Evolutionary conservation across 2,329 filamentous ascomycete species (phyloP).

Genomic region (Pyrenophora seminiperda): DNA sequence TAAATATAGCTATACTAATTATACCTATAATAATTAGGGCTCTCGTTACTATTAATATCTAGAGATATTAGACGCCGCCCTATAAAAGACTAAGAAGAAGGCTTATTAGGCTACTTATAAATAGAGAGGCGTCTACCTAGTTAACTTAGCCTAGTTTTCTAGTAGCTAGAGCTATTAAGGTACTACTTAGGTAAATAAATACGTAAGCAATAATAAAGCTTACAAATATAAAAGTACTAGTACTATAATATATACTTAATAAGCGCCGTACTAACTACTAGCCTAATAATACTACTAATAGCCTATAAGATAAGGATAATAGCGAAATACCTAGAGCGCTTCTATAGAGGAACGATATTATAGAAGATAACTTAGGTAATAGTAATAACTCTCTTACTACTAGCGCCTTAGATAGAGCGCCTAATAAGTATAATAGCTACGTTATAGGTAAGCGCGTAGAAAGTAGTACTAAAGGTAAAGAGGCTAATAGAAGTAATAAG

Average conservation of each 20-base stretch:
- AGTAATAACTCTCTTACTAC: constrained; percentile 48
- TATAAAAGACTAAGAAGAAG: constrained; percentile 53
- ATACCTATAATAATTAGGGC: constrained; percentile 48
- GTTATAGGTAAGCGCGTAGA: constrained; percentile 48
- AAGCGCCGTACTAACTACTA: constrained; percentile 56
- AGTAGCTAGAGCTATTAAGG: constrained; percentile 16
- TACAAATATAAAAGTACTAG: constrained; percentile 69
- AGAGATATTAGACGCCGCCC: constrained; percentile 49
- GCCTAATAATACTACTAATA: constrained; percentile 60
- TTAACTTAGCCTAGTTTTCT: constrained; percentile 45
- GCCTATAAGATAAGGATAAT: constrained; percentile 55
- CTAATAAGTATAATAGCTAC: constrained; percentile 45
- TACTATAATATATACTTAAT: constrained; percentile 60
- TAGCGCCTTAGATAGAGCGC: constrained; percentile 46
- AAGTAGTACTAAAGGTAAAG: constrained; percentile 50
- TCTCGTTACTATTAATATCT: constrained; percentile 49
- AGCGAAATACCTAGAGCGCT: constrained; percentile 50
- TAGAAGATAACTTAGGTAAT: constrained; percentile 53
- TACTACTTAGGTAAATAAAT: constrained; percentile 28
- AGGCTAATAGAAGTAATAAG: constrained; percentile 49
- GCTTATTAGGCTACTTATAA: constrained; percentile 45
- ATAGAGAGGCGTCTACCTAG: constrained; percentile 52
- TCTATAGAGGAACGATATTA: constrained; percentile 52
- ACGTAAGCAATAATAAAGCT: constrained; percentile 32
- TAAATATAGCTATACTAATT: neutral